Percentiles rank a stretch among this genome's conserved stretches.
Conservation (phyloP, 2,329 filamentous ascomycete genomes). For the Mycosphaerella arachidis region DNA sequence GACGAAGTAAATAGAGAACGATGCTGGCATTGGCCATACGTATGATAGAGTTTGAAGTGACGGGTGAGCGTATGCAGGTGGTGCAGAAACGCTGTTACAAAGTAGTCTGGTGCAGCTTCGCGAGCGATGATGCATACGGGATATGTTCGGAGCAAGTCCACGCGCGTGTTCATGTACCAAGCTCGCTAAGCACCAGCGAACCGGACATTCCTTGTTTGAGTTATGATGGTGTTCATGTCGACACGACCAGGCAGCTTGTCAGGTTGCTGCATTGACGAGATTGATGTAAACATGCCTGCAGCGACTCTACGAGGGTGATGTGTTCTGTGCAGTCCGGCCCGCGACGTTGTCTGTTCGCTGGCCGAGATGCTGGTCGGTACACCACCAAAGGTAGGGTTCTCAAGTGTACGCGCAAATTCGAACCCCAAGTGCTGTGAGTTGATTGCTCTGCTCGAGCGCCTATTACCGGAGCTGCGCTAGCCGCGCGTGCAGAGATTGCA, state of each 20-base stretch:
- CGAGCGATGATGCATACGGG: conserved; percentile 5
- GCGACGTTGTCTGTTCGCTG: not conserved
- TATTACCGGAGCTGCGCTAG: conserved; percentile 14
- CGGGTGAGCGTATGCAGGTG: conserved; percentile 11
- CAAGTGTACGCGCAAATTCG: conserved; percentile 7
- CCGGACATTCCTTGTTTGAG: conserved; percentile 5
- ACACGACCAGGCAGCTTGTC: conserved; percentile 4
- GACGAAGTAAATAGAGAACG: not conserved
- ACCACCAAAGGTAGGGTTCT: not conserved
- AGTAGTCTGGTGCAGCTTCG: conserved; percentile 12
- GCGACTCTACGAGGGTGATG: conserved; percentile 6
- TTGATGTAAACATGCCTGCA: conserved; percentile 9
- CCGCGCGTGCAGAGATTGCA: conserved; percentile 9
- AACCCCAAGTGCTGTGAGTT: not conserved
- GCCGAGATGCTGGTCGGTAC: conserved; percentile 2
- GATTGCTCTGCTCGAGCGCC: conserved; percentile 13
- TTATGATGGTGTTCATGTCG: conserved; percentile 1
- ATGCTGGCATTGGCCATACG: conserved; percentile 11
- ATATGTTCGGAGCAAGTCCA: conserved; percentile 5
- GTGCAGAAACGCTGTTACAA: conserved; percentile 2
- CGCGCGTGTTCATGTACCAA: not conserved
- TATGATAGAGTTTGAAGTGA: conserved; percentile 9
- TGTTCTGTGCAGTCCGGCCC: conserved; percentile 3
- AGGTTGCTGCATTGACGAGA: not conserved
- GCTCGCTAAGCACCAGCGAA: conserved; percentile 8